Conservation (phyloP, 192 early-diverging fungal species). For the Backusella luteola region DNA sequence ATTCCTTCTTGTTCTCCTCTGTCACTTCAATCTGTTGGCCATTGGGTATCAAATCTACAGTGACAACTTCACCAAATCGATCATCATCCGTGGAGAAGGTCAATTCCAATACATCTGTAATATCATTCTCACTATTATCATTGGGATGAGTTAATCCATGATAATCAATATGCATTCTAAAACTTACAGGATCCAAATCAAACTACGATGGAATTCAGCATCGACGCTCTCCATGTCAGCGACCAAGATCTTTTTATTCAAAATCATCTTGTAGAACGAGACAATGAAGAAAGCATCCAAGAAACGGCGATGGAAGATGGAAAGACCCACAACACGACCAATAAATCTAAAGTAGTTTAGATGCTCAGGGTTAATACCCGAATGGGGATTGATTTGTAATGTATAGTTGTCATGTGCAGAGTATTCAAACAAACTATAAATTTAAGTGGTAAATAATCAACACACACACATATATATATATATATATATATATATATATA, state of each 20-base stretch:
- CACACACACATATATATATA: no score
- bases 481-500: no score
- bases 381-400: constrained; percentile 96
- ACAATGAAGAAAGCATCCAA: constrained; percentile 95
- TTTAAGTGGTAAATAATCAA: no score
- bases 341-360: constrained; percentile 98
- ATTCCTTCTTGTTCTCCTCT: constrained; percentile 97
- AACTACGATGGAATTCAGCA: constrained; percentile 85
- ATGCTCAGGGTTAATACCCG: constrained; percentile 94
- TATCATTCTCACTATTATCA: constrained; percentile 73
- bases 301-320: constrained; percentile 96
- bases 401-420: constrained; percentile 98
- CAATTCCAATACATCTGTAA: constrained; percentile 81
- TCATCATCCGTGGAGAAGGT: constrained; percentile 92
- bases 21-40: constrained; percentile 90
- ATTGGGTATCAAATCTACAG: constrained; percentile 85
- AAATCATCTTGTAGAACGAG: constrained; percentile 96
- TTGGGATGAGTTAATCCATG: no score
- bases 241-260: constrained; percentile 84
- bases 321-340: constrained; percentile 92
- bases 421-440: constrained; percentile 82
- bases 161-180: no score
- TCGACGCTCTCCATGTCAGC: constrained; percentile 96
- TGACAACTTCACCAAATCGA: constrained; percentile 85
- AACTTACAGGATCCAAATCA: constrained; percentile 89